Percentiles rank a stretch among this genome's conserved stretches.
Conservation (phyloP, 2,329 filamentous ascomycete species). For the Nannizziopsis arthrosporioides region DNA sequence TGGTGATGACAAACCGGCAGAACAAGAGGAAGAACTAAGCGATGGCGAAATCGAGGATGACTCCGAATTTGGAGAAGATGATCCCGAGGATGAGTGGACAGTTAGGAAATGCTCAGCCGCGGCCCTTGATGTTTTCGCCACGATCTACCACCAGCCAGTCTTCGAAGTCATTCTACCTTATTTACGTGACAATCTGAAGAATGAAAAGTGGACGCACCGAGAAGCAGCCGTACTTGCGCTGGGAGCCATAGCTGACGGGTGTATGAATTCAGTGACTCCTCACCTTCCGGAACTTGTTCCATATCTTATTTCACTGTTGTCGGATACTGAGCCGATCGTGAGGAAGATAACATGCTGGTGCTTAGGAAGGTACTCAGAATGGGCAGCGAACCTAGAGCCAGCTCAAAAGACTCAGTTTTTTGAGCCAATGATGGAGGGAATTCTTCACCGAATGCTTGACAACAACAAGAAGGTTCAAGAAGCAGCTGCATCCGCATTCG, state of each 20-base stretch:
- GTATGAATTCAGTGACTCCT: conserved; percentile 76
- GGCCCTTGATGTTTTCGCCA: conserved; percentile 84
- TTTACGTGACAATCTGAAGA: conserved; percentile 75
- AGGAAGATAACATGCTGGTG: conserved; percentile 98
- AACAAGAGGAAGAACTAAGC: conserved; percentile 51
- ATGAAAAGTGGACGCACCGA: conserved; percentile 79
- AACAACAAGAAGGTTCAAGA: conserved; percentile 97
- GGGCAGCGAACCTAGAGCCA: conserved; percentile 68
- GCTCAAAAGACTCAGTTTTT: conserved; percentile 66
- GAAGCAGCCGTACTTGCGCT: conserved; percentile 91
- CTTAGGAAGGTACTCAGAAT: conserved; percentile 80
- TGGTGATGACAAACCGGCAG: conserved; percentile 40
- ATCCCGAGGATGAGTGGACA: conserved; percentile 89
- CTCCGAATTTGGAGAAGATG: conserved; percentile 56
- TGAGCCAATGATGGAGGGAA: conserved; percentile 93
- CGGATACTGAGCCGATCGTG: conserved; percentile 79
- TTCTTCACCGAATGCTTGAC: conserved; percentile 88
- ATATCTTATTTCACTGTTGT: conserved; percentile 75
- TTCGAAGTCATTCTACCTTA: conserved; percentile 91
- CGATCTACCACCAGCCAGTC: conserved; percentile 74
- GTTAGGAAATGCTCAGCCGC: conserved; percentile 94
- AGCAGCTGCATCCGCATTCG: conserved; percentile 88
- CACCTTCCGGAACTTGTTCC: conserved; percentile 83
- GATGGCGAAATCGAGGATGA: conserved; percentile 75
- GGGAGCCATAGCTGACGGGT: conserved; percentile 89